A percentile compares a stretch with the other conserved stretches of the same genome.
These are phyloP conservation scores for Fusarium abutilonis DNA, from an alignment of 2,329 filamentous ascomycete genomes.

Conservation along the genomic window DNA sequence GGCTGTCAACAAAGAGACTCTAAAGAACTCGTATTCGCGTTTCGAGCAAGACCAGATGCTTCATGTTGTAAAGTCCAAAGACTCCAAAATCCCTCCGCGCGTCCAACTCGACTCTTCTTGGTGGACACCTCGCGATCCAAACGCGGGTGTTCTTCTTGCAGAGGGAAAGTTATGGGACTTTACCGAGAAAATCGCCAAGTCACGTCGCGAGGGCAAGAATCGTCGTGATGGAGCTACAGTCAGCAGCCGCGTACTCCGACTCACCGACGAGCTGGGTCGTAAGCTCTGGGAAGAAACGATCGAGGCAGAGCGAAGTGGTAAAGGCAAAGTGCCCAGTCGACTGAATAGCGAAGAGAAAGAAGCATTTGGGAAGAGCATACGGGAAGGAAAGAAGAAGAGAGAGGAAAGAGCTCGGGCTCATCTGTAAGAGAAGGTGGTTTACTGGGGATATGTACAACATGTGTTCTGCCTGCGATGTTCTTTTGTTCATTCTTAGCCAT, in stretches of 20 bases:
- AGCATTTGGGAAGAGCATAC: slow-evolving; percentile 55
- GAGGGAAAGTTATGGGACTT: slow-evolving; percentile 90
- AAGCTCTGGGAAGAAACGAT: slow-evolving; percentile 71
- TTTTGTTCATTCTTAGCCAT: not conserved
- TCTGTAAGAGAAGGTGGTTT: slow-evolving; percentile 49
- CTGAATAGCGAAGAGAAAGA: slow-evolving; percentile 63
- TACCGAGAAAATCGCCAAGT: slow-evolving; percentile 84
- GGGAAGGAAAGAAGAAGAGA: slow-evolving; percentile 59
- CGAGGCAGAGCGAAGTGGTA: slow-evolving; percentile 50
- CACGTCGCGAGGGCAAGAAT: slow-evolving; percentile 92
- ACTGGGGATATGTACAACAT: slow-evolving; percentile 17
- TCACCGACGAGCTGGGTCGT: slow-evolving; percentile 78
- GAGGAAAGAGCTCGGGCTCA: slow-evolving; percentile 62
- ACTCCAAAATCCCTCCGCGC: slow-evolving; percentile 67
- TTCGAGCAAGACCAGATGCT: slow-evolving; percentile 94
- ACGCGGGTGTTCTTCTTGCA: slow-evolving; percentile 69
- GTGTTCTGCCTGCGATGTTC: slow-evolving; percentile 13
- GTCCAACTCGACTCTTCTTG: slow-evolving; percentile 79
- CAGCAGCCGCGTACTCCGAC: slow-evolving; percentile 77
- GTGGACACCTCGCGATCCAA: slow-evolving; percentile 72
- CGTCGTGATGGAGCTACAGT: slow-evolving; percentile 92
- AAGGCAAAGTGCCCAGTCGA: slow-evolving; percentile 53
- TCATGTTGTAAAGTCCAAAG: slow-evolving; percentile 74
- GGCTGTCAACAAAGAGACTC: slow-evolving; percentile 96
- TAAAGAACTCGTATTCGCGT: slow-evolving; percentile 89